Base-by-base conservation (phyloP, 2,329 filamentous ascomycete genomes). In the Pezicula carpinea region DNA sequence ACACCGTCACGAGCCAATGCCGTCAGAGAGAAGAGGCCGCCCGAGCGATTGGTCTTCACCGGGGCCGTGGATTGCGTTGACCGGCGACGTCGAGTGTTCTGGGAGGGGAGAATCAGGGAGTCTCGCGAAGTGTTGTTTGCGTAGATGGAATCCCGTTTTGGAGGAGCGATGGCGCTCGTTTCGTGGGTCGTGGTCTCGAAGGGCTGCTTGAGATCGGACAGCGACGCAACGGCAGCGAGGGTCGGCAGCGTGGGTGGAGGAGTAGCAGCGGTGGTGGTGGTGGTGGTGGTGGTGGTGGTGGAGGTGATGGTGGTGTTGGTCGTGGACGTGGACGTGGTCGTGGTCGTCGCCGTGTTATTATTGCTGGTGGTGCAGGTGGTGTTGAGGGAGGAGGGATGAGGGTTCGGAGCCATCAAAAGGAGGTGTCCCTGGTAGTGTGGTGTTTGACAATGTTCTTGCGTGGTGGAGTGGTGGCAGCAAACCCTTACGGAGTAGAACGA, bases 1-100 rank as follows among this genome's bases (percentile, higher is more conserved):
- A 50, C 53, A 7, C 60, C 61, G 48, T 64, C 60, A n/a, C 56
- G 58, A 39, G 62, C 60, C 43, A 64, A 54, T 38, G 55, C 52
- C 32, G 60, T 60, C 15, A 64, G 52, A 15, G 51, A 60, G 36
- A 62, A 57, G 14, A 64, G 31, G 17, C 51, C 53, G 15, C 33
- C 33, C 11, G 51, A 39, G 33, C 60, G 56, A 46, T 55, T 62
- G 34, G 48, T 49, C 32, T 52, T 59, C 5, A 18, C 14, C 4
- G 32, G 17, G n/a, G 43, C n/a, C 4, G 35, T 26, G n/a, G 32
- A 44, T 10, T 49, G 51, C 10, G 55, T 50, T 17, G 59, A 58
- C 43, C 60, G 59, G 18, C 55, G 61, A 42, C 61, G 53, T 43
- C 53, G 55, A 22, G 44, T 48, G 22, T 21, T 23, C 10, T 21